These are phyloP conservation scores for Lentinula aciculospora DNA, from an alignment of 768 basidiomycete species.

Conservation along the genomic window DNA sequence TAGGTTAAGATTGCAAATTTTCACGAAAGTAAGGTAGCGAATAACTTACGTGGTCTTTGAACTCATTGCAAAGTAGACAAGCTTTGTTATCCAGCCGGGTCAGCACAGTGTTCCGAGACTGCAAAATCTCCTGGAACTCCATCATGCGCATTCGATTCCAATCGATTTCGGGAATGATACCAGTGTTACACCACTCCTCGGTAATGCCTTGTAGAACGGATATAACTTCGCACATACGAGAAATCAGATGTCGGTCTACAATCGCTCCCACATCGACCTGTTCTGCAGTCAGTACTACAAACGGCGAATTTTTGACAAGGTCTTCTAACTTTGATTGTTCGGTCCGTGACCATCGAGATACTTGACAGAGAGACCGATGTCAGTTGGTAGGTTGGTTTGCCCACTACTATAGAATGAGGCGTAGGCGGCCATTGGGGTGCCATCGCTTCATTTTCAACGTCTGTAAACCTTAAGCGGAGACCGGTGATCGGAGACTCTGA, in stretches of 20 bases:
- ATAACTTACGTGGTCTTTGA: conserved; percentile 67
- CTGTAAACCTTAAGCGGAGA: conserved; percentile 27
- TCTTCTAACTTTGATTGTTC: conserved; percentile 57
- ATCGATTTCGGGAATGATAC: conserved; percentile 66
- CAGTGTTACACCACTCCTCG: conserved; percentile 48
- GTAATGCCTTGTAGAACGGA: conserved; percentile 43
- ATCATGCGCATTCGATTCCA: conserved; percentile 81
- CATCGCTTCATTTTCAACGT: conserved; percentile 48
- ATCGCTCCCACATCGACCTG: conserved; percentile 72
- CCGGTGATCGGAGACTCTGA: neutral
- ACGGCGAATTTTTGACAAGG: neutral
- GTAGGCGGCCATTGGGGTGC: conserved; percentile 77
- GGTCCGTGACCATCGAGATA: conserved; percentile 69
- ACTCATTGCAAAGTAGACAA: conserved; percentile 62
- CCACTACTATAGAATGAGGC: conserved; percentile 38
- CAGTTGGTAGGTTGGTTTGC: conserved; percentile 63
- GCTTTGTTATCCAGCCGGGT: conserved; percentile 33
- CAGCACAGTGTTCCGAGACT: conserved; percentile 45
- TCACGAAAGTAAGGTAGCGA: neutral
- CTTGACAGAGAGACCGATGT: conserved; percentile 60
- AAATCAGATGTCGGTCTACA: conserved; percentile 58
- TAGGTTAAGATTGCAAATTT: conserved; percentile 1
- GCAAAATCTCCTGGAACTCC: conserved; percentile 85
- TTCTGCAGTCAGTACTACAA: conserved; percentile 2
- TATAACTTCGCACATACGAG: conserved; percentile 53